Percentiles rank a stretch among this genome's conserved stretches.
Conservation (phyloP, 306 rosid species). For the Rosa chinensis region DNA sequence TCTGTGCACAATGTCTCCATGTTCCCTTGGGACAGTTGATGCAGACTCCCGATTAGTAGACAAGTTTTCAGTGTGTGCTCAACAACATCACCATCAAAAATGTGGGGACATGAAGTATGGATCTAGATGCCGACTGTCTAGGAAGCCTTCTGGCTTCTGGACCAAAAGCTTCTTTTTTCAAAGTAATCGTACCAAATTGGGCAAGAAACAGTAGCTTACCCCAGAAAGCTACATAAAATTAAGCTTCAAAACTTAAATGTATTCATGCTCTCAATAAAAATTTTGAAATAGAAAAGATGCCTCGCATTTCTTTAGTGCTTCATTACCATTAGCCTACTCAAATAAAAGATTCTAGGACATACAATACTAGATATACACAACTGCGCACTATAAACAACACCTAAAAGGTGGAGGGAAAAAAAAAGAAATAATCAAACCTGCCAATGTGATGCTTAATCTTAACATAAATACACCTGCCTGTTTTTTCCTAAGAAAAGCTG, state of each 20-base stretch:
- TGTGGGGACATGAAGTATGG: constrained; percentile 24
- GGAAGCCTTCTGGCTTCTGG: not conserved
- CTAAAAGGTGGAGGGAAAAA: constrained; percentile 8
- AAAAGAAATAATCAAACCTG: constrained; percentile 42
- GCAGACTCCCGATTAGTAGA: constrained; percentile 30
- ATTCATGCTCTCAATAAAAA: not conserved
- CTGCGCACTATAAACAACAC: constrained; percentile 42
- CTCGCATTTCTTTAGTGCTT: constrained; percentile 38
- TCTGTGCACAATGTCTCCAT: constrained; percentile 28
- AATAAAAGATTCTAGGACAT: constrained; percentile 34
- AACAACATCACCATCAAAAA: constrained; percentile 24
- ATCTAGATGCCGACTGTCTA: not conserved
- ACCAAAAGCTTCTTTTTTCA: not conserved
- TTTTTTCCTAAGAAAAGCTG: constrained; percentile 21
- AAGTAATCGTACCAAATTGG: not conserved
- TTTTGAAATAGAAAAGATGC: not conserved
- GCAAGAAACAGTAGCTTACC: not conserved
- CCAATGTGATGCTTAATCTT: constrained; percentile 38
- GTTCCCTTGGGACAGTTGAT: constrained; percentile 26
- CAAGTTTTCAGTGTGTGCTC: constrained; percentile 27
- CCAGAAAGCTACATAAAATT: not conserved
- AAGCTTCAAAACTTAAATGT: not conserved
- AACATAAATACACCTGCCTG: constrained; percentile 41
- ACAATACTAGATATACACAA: constrained; percentile 55
- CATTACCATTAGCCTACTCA: constrained; percentile 42